Conservation (phyloP, 192 early-diverging fungal species). For the Entophlyctis luteolus region DNA sequence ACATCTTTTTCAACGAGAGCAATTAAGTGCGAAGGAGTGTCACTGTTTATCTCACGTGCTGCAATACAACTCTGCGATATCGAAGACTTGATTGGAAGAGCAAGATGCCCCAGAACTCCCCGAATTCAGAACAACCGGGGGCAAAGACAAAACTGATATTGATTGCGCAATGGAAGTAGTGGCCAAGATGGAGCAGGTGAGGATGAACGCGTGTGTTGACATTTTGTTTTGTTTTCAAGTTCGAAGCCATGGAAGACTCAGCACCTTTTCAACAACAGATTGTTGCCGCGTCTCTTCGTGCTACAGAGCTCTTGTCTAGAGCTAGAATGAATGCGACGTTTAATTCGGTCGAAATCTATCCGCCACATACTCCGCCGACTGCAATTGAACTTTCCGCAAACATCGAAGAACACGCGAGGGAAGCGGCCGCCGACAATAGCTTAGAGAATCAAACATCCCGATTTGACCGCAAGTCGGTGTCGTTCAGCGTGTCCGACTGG, state of each 20-base stretch:
- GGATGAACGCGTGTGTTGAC: not conserved
- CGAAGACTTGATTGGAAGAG: not conserved
- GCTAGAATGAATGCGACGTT: conserved; percentile 17
- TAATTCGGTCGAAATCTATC: too few species aligned
- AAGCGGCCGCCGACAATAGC: not conserved
- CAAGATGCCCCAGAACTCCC: not conserved
- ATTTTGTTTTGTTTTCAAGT: conserved; percentile 16
- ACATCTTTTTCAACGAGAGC: too few species aligned
- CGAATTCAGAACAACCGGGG: not conserved
- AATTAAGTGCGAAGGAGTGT: too few species aligned
- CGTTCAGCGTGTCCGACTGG: too few species aligned
- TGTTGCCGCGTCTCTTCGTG: not conserved
- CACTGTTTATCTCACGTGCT: too few species aligned
- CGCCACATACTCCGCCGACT: too few species aligned
- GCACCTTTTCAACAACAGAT: not conserved
- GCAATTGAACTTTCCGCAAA: not conserved
- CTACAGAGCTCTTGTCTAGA: not conserved
- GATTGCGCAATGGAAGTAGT: not conserved
- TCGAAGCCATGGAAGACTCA: too few species aligned
- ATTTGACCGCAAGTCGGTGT: too few species aligned
- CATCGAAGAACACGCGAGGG: not conserved
- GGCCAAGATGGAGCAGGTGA: not conserved
- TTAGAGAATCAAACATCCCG: too few species aligned
- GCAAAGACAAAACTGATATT: not conserved
- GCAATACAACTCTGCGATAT: conserved; percentile 16